Base-by-base conservation (phyloP, 2,329 filamentous ascomycete genomes). In the Parafenestella ontariensis region DNA sequence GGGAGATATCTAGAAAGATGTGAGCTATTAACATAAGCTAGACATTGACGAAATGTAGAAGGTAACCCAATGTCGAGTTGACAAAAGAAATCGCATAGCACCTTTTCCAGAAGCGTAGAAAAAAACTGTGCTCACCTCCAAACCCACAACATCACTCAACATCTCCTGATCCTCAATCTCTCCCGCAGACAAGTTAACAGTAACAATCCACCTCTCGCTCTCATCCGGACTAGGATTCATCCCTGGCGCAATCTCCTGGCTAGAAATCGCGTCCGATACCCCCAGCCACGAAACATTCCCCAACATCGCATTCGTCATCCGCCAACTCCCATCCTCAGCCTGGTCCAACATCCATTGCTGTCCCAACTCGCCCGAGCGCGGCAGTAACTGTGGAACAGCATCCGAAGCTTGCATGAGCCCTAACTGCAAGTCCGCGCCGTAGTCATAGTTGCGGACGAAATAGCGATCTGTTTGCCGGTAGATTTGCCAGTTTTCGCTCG, bases 401-500 rank as follows among this genome's bases (percentile, higher is more conserved):
- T 18, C 21, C 6, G 23, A 17, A 20, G 41, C 33, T 10, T 24
- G 21, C 7, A 46, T 37, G 8, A 55, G 21, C 2, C 62, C 62
- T 15, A 65, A 36, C 33, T 65, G 62, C 34, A 21, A 52, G 3
- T 21, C 43, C 3, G 50, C 53, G n/a, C 54, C 52, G 33, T 54
- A 59, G 45, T 65, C 59, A 26, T 54, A 63, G 42, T 65, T 65
- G 15, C 60, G 59, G 23, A 65, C 61, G 40, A 65, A 61, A 43
- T 54, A 65, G 17, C 55, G 50, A 0, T 58, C 62, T 2, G 44
- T 26, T 41, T 65, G 62, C 10, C 24, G 52, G 40, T 53, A 62
- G 1, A 65, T 15, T 34, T 65, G 62, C 59, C 59, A 65, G 36
- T 65, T 65, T 33, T 63, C 62, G 13, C 49, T 52, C 0, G 59